Evolutionary conservation across 768 basidiomycete genomes (phyloP).

Genomic region (Pulveroboletus sp.): DNA sequence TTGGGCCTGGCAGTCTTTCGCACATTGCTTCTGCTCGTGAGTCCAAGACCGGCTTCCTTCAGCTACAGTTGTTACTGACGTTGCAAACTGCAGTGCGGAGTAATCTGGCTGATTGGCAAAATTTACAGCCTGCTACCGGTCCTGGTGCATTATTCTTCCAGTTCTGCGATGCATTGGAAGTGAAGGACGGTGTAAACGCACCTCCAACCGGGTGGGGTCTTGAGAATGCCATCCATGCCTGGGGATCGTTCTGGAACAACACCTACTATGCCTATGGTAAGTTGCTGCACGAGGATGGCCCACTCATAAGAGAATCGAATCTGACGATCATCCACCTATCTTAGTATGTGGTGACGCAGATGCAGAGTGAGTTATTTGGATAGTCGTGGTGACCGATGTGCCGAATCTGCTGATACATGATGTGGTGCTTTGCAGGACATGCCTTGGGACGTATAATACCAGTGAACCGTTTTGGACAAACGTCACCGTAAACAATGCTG

Average conservation of each 20-base stretch:
- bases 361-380: conserved; percentile 42
- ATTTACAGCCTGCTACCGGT: conserved; percentile 51
- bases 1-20: conserved; percentile 53
- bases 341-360: conserved; percentile 51
- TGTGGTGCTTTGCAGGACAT: conserved; percentile 26
- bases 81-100: conserved; percentile 41
- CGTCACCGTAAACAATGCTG: conserved; percentile 50
- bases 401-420: conserved; percentile 28
- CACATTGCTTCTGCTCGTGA: conserved; percentile 57
- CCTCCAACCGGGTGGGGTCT: neutral
- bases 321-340: neutral
- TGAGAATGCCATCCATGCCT: conserved; percentile 31
- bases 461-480: conserved; percentile 48
- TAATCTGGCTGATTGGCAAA: conserved; percentile 68
- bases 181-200: conserved; percentile 1
- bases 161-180: conserved; percentile 41
- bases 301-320: neutral
- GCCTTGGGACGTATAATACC: conserved; percentile 42
- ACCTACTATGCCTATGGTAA: conserved; percentile 46
- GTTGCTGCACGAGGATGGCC: conserved; percentile 16
- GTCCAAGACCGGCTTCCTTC: conserved; percentile 14
- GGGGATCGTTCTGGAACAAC: conserved; percentile 57
- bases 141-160: conserved; percentile 34
- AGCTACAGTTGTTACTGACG: conserved; percentile 10
- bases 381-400: neutral